Evolutionary conservation across 2,329 filamentous ascomycete species (phyloP).

Genomic region (Aspergillus pseudoviridinutans): DNA sequence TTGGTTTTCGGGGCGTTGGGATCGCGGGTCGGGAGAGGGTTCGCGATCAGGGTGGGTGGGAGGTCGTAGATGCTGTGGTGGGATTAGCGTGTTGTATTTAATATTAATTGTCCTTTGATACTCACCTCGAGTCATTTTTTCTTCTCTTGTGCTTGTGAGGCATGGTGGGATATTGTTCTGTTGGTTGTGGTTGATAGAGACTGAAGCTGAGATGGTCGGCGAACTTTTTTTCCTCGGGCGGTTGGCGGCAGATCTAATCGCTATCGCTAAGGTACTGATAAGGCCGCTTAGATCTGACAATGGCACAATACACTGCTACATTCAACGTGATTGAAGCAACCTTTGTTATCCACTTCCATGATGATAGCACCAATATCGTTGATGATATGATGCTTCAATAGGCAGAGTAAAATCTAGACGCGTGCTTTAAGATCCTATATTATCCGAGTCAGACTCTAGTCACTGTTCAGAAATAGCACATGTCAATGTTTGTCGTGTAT

Average conservation of each 20-base stretch:
- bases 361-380: too few relatives aligned
- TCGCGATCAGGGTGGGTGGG: constrained; percentile 57
- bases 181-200: constrained; percentile 6
- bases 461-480: too few relatives aligned
- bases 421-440: too few relatives aligned
- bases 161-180: constrained; percentile 49
- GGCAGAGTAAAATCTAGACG: too few relatives aligned
- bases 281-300: background rate
- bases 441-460: too few relatives aligned
- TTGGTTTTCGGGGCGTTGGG: constrained; percentile 20
- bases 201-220: background rate
- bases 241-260: constrained; percentile 5
- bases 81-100: background rate
- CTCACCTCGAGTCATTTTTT: constrained; percentile 37
- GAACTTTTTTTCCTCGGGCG: constrained; percentile 4
- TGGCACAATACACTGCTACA: background rate
- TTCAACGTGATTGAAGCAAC: too few relatives aligned
- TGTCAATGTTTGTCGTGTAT: too few relatives aligned
- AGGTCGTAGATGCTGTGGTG: constrained; percentile 50
- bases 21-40: constrained; percentile 55
- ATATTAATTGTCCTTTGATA: constrained; percentile 1
- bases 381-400: too few relatives aligned
- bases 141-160: constrained; percentile 79
- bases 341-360: background rate
- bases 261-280: background rate